A percentile compares a stretch with the other conserved stretches of the same genome.
These are phyloP conservation scores for Achaetomiella virescens DNA, from an alignment of 495 filamentous ascomycete species.

Conservation along the genomic window DNA sequence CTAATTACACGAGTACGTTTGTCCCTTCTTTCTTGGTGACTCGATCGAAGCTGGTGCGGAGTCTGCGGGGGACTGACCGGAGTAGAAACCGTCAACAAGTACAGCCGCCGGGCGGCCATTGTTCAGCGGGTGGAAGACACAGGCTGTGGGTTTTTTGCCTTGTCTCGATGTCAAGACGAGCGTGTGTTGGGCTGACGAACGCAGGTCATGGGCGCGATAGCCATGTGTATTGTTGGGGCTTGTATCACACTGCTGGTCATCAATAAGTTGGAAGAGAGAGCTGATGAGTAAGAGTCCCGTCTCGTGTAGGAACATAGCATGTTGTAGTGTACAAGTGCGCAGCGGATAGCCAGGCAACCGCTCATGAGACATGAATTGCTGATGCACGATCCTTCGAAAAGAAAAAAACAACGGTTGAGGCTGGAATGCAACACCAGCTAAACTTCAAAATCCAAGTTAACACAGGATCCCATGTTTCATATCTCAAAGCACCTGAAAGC, in stretches of 20 bases:
- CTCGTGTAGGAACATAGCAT: not conserved
- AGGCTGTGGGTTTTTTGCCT: slow-evolving; percentile 49
- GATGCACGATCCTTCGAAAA: too few species aligned
- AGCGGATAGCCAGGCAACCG: too few species aligned
- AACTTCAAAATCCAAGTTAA: not conserved
- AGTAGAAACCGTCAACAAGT: slow-evolving; percentile 70
- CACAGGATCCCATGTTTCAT: too few species aligned
- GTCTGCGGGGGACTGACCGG: not conserved
- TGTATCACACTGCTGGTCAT: slow-evolving; percentile 52
- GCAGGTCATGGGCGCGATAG: slow-evolving; percentile 64
- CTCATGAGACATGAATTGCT: too few species aligned
- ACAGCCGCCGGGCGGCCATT: slow-evolving; percentile 67
- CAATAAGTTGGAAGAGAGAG: slow-evolving; percentile 28
- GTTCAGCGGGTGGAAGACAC: slow-evolving; percentile 95
- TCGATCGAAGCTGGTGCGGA: too few species aligned
- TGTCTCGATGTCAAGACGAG: slow-evolving; percentile 26
- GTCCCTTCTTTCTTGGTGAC: not conserved
- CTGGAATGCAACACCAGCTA: not conserved
- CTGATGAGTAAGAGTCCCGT: slow-evolving; percentile 5
- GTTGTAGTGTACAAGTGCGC: not conserved
- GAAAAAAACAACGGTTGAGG: too few species aligned
- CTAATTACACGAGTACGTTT: slow-evolving; percentile 69
- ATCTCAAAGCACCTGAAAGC: too few species aligned
- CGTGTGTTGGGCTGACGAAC: not conserved
- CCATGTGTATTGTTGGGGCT: slow-evolving; percentile 72